Conservation (phyloP, 768 basidiomycete species). For the Leccinellum albellum region DNA sequence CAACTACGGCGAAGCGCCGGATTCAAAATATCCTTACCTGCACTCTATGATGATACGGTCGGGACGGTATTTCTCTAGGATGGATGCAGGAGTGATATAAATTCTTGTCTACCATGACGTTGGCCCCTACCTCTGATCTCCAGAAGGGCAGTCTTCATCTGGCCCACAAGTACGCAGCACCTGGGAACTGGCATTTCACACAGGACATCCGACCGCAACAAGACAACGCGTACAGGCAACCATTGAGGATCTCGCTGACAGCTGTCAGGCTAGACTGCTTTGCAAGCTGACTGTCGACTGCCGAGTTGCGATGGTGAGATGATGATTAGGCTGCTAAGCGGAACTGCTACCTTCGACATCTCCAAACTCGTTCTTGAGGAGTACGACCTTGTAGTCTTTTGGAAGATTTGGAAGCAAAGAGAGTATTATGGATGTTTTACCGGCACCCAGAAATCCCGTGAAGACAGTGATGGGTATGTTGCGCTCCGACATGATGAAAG, state of each 20-base stretch:
- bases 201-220: not conserved
- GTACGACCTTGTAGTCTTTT: conserved; percentile 80
- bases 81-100: not conserved
- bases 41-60: conserved; percentile 95
- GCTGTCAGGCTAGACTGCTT: conserved; percentile 78
- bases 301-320: conserved; percentile 3
- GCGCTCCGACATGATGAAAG: conserved; percentile 9
- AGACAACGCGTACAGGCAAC: conserved; percentile 69
- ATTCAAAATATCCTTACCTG: conserved; percentile 52
- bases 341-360: conserved; percentile 71
- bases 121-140: conserved; percentile 72
- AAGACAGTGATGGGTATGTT: conserved; percentile 87
- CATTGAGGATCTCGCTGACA: conserved; percentile 91
- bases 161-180: conserved; percentile 92
- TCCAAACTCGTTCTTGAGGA: conserved; percentile 96
- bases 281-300: conserved; percentile 90
- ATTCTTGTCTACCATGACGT: not conserved
- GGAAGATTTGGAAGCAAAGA: conserved; percentile 80
- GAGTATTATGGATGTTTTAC: conserved; percentile 79
- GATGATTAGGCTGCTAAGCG: not conserved
- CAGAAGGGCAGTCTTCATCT: conserved; percentile 86
- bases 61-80: conserved; percentile 71
- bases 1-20: not conserved
- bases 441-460: conserved; percentile 89
- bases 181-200: conserved; percentile 34